A percentile compares a stretch with the other conserved stretches of the same genome.
Evolutionary conservation across 768 basidiomycete species (phyloP).

Genomic region (Gloeophyllum trabeum): DNA sequence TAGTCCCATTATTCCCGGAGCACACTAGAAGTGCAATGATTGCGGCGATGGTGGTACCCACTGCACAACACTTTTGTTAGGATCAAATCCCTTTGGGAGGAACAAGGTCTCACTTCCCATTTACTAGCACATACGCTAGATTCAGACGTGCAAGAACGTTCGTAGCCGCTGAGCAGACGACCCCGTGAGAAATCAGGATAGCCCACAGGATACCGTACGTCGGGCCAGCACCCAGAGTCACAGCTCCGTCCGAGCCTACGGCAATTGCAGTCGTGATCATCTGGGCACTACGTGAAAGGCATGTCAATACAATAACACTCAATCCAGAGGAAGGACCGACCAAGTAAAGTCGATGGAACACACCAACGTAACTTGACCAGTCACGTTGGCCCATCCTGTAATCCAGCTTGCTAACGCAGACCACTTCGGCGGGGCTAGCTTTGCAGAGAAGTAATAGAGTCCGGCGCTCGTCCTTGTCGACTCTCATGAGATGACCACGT

Average conservation of each 20-base stretch:
- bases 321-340: conserved; percentile 15
- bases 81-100: no score
- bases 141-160: conserved; percentile 56
- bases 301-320: not conserved
- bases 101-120: conserved; percentile 27
- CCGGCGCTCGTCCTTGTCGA: conserved; percentile 58
- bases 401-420: conserved; percentile 57
- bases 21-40: conserved; percentile 48
- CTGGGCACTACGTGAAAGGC: conserved; percentile 35
- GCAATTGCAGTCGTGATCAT: conserved; percentile 68
- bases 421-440: conserved; percentile 51
- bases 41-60: conserved; percentile 53
- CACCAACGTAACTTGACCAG: conserved; percentile 58
- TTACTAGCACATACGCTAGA: conserved; percentile 57
- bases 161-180: conserved; percentile 65
- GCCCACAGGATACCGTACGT: conserved; percentile 60
- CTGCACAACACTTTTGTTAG: conserved; percentile 27
- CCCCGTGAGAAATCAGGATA: conserved; percentile 54
- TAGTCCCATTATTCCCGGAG: conserved; percentile 36
- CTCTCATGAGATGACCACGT: not conserved
- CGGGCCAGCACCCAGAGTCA: conserved; percentile 40
- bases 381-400: conserved; percentile 66
- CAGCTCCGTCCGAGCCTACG: conserved; percentile 42
- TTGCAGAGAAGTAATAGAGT: conserved; percentile 70
- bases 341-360: conserved; percentile 70